These are phyloP conservation scores for Lolium perenne DNA, from an alignment of 176 grass and related monocot genomes.

Conservation along the genomic window DNA sequence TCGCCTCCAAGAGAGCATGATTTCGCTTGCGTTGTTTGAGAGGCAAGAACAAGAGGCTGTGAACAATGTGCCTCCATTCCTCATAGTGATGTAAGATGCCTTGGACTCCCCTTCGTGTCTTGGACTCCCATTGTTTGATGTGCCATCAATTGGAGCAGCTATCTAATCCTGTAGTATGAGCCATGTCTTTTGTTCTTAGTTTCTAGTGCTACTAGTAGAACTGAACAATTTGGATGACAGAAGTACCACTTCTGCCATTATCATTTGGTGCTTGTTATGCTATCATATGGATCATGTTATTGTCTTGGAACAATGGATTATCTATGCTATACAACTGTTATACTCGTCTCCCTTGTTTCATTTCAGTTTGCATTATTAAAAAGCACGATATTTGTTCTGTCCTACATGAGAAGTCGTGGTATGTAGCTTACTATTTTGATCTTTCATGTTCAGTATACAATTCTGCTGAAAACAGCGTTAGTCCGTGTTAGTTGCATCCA, in stretches of 20 bases:
- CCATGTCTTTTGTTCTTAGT: background rate
- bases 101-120: background rate
- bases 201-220: background rate
- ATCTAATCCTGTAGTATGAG: background rate
- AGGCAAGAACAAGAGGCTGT: background rate
- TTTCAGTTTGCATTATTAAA: background rate
- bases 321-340: background rate
- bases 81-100: background rate
- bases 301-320: background rate
- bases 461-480: too few species aligned
- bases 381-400: background rate
- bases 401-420: background rate
- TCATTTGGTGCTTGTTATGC: background rate
- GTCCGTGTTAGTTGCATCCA: too few species aligned
- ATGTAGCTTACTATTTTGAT: background rate
- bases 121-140: background rate
- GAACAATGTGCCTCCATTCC: background rate
- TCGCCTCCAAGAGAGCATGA: conserved; percentile 2
- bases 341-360: background rate
- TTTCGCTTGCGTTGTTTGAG: conserved; percentile 10
- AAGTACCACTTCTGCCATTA: background rate
- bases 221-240: background rate
- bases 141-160: background rate
- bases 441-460: too few species aligned
- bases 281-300: background rate